Evolutionary conservation across 441 rosid genomes (phyloP), one percentile per base, ranked within the genome.

Genomic region (Brassica hybrid): DNA sequence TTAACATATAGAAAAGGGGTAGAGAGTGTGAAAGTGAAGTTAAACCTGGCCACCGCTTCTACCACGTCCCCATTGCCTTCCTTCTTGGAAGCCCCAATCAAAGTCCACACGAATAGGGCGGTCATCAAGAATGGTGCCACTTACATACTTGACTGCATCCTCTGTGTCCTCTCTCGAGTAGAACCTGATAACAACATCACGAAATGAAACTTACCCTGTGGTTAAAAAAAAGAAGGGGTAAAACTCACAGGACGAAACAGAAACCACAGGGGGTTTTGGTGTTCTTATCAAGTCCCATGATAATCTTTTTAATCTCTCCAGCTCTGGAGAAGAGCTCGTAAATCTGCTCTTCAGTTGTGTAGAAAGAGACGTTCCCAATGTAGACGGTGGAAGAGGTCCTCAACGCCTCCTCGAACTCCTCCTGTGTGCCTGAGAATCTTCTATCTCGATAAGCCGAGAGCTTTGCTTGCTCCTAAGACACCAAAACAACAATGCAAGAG

Each of bases 51-150:
- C 99, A 75, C 99, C 99, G 81, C 97, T 96, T 82, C 92, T 82
- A 76, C 99, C 99, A 77, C 99, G 99, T 11, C 98, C 98, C 98
- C 98, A 96, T 80, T 96, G 98, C 82, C 99, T 88, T 78, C 99
- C 99, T 72, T 96, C 99, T 77, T 88, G 90, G 41, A 96, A 96
- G 8, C 98, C 99, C 99, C 99, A 93, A 77, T 96, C 98, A 87
- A 96, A 96, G 80, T 96, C 98, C 5, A 90, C 99, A 80, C 99
- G 97, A 72, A 96, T 93, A 0, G 99, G 99, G 50, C 99, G 90
- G 73, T 96, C 99, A 74, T 93, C 98, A 63, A 96, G 98, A 81
- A 96, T 90, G 12, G 99, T 93, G 36, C 99, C 98, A 79, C 98
- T 95, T 45, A 96, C 76, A 79, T 85, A 96, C 69, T 96, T 96